Evolutionary conservation across 2,329 filamentous ascomycete species (phyloP).

Genomic region (Aureobasidium namibiae): DNA sequence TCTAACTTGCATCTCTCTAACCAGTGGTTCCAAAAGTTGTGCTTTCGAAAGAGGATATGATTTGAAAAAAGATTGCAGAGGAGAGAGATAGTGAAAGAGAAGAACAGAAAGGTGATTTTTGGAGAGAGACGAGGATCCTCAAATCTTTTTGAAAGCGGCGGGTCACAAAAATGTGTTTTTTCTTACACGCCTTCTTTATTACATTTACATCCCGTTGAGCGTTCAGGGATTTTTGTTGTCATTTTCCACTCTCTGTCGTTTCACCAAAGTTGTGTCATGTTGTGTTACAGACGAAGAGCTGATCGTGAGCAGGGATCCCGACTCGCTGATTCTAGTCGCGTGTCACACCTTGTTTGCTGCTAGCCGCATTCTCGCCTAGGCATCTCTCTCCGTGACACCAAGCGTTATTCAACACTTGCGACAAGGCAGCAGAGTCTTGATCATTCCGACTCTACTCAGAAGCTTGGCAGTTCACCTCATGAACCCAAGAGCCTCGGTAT

Average conservation of each 20-base stretch:
- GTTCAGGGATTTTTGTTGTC: background rate
- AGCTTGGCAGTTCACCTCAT: no score
- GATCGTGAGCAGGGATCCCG: no score
- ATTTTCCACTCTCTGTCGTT: background rate
- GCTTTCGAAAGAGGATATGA: background rate
- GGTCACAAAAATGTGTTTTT: background rate
- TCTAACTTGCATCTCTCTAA: background rate
- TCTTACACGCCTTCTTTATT: background rate
- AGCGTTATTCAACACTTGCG: no score
- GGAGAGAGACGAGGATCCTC: background rate
- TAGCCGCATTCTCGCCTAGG: no score
- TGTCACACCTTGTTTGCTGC: no score
- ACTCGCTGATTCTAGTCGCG: no score
- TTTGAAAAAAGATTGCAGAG: background rate
- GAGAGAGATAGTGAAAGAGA: background rate
- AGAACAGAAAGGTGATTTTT: background rate
- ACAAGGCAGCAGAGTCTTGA: no score
- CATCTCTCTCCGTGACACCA: no score
- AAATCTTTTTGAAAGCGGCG: background rate
- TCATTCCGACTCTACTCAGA: no score
- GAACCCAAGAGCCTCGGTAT: background rate
- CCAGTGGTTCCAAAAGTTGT: background rate
- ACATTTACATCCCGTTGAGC: background rate
- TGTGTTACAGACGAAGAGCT: background rate
- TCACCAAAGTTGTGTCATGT: no score